A percentile compares a stretch with the other conserved stretches of the same genome.
Conservation (phyloP, 768 basidiomycete species). For the Boletus rufocinnamomeus region DNA sequence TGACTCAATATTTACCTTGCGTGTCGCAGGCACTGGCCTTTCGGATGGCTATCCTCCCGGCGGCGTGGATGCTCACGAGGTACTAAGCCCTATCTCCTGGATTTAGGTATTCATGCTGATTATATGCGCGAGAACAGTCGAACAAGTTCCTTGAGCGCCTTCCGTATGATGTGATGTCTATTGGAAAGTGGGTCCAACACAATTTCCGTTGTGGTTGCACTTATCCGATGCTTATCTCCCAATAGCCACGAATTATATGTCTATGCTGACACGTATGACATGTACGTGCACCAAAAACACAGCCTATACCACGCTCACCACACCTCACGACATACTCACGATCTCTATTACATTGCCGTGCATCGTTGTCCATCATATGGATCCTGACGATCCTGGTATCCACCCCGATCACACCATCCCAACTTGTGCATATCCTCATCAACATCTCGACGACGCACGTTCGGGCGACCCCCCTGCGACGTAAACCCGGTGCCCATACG, state of each 20-base stretch:
- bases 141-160: conserved; percentile 73
- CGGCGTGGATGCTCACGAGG: conserved; percentile 72
- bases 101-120: not conserved
- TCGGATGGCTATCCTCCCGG: conserved; percentile 74
- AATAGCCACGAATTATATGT: conserved; percentile 80
- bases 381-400: conserved; percentile 13
- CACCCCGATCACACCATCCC: conserved; percentile 1
- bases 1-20: not conserved
- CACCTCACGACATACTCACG: not conserved
- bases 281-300: conserved; percentile 40
- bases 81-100: conserved; percentile 34
- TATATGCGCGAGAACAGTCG: conserved; percentile 41
- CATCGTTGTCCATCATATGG: not conserved
- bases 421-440: not conserved
- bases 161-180: conserved; percentile 80
- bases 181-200: conserved; percentile 69
- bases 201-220: no score
- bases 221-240: not conserved
- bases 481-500: not conserved
- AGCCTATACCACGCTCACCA: conserved; percentile 5
- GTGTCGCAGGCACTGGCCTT: conserved; percentile 65
- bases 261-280: conserved; percentile 66
- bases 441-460: not conserved
- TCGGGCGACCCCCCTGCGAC: not conserved
- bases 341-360: not conserved